Base-by-base conservation (phyloP, 2,329 filamentous ascomycete genomes). In the Chaetothyriales sp. region DNA sequence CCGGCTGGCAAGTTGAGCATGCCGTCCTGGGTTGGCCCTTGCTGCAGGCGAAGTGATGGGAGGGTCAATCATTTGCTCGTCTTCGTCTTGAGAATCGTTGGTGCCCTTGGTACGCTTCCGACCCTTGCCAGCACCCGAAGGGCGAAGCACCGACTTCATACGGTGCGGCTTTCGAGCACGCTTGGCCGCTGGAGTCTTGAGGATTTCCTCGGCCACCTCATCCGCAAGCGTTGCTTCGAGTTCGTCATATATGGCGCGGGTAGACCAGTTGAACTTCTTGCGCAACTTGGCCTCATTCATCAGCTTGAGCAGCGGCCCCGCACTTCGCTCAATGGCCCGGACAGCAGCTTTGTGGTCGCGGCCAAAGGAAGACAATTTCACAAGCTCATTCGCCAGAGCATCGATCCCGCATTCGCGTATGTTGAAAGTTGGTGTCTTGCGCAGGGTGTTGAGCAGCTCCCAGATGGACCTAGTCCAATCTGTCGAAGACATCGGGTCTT, bases 61-160 rank as follows among this genome's bases (percentile, higher is more conserved):
- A 13, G 64, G 58, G 43, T 65, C 58, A 49, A 58, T 53, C 18
- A 60, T 59, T 18, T 67, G 60, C 44, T 64, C 62, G 28, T 65
- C 61, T 15, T 66, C 64, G 28, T 68, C 64, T 1, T 61, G 55
- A 18, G 56, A 56, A 46, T 61, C 61, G 33, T 28, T 49, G 10
- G 53, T 59, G 46, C 65, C 66, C 49, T 68, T 62, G 19, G 68
- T 68, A 43, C 69, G 66, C 56, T 71, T 72, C 43, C 69, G 68
- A 19, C 65, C 67, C 44, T 66, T 61, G 53, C 69, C 70, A 1
- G 64, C 63, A 9, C 70, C 70, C 18, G 69, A 72, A 1, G 70
- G 70, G 5, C 70, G 69, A 10, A 73, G 63, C 2, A 73, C 67
- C 1, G 70, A 73, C 58, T 71, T 72, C 52, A 60, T 58, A 20